phyloP scores from a whole-genome alignment of 768 basidiomycete species.

The Hebeloma cylindrosporum region DNA sequence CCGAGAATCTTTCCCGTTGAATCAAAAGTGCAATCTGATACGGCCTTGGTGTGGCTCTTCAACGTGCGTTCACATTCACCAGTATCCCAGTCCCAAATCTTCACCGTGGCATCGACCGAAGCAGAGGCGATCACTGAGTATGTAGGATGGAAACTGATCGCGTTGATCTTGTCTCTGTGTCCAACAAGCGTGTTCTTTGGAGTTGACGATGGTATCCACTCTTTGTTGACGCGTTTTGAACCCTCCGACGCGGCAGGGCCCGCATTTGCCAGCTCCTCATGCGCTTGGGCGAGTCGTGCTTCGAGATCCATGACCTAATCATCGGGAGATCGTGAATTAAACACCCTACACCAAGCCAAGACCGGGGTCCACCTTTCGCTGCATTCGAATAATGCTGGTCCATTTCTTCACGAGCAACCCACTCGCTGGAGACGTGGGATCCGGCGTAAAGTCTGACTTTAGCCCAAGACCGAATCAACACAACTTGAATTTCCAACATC shows the following conservation, averaged over 20 bases:
- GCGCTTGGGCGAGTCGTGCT: constrained; percentile 73
- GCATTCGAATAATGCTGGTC: constrained; percentile 93
- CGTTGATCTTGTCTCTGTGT: constrained; percentile 74
- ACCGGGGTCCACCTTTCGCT: constrained; percentile 97
- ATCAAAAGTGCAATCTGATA: constrained; percentile 87
- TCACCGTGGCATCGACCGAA: constrained; percentile 86
- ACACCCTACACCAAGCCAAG: no score
- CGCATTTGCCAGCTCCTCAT: constrained; percentile 62
- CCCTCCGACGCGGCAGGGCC: constrained; percentile 52
- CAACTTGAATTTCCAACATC: constrained; percentile 34
- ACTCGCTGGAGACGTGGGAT: constrained; percentile 83
- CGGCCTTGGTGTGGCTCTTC: constrained; percentile 89
- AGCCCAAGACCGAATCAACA: constrained; percentile 29
- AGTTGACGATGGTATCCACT: constrained; percentile 89
- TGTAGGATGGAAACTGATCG: constrained; percentile 83
- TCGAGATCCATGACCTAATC: constrained; percentile 98
- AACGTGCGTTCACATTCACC: constrained; percentile 91
- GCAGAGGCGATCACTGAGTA: constrained; percentile 83
- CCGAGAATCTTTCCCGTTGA: constrained; percentile 81
- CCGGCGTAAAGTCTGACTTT: constrained; percentile 67
- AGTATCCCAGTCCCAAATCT: constrained; percentile 97
- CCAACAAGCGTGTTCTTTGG: constrained; percentile 75
- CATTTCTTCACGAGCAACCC: constrained; percentile 97
- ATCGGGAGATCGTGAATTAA: no score
- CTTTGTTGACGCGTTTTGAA: constrained; percentile 52